Conservation (phyloP, 2,329 filamentous ascomycete genomes). For the Calonectria hawksworthii region DNA sequence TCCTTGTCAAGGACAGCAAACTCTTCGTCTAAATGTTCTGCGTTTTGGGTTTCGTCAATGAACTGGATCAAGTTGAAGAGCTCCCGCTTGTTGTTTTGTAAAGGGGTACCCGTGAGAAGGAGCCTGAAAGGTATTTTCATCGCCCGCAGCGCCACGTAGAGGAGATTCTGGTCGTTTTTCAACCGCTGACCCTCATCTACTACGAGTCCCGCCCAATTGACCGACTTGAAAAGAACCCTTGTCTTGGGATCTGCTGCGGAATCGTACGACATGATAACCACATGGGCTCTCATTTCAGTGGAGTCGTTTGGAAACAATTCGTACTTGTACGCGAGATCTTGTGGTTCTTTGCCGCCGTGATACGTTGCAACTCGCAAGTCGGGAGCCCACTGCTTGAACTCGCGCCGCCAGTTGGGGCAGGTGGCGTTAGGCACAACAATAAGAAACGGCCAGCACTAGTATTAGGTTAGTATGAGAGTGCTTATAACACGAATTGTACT, state of each 20-base stretch:
- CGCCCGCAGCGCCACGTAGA: conserved; percentile 81
- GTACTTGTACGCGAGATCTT: conserved; percentile 83
- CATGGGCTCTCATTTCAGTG: conserved; percentile 84
- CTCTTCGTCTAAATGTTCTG: conserved; percentile 79
- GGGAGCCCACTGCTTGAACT: conserved; percentile 95
- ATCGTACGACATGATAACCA: conserved; percentile 96
- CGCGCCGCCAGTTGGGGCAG: conserved; percentile 96
- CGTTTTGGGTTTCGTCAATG: conserved; percentile 79
- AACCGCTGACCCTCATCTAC: conserved; percentile 96
- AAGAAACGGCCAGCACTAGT: conserved; percentile 87
- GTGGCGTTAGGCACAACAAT: conserved; percentile 96
- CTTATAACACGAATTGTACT: neutral
- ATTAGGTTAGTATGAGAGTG: conserved; percentile 28
- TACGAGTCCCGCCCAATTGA: conserved; percentile 89
- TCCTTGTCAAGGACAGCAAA: conserved; percentile 86
- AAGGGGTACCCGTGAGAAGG: conserved; percentile 89
- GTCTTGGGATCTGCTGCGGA: conserved; percentile 82
- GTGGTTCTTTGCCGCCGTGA: conserved; percentile 82
- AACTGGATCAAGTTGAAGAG: conserved; percentile 98
- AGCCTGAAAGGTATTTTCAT: conserved; percentile 87
- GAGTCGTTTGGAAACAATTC: conserved; percentile 83
- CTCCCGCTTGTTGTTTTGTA: conserved; percentile 96
- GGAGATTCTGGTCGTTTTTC: conserved; percentile 89
- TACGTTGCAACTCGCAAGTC: conserved; percentile 91
- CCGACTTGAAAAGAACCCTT: conserved; percentile 73